phyloP scores from a whole-genome alignment of 768 basidiomycete species.

The Postia placenta region DNA sequence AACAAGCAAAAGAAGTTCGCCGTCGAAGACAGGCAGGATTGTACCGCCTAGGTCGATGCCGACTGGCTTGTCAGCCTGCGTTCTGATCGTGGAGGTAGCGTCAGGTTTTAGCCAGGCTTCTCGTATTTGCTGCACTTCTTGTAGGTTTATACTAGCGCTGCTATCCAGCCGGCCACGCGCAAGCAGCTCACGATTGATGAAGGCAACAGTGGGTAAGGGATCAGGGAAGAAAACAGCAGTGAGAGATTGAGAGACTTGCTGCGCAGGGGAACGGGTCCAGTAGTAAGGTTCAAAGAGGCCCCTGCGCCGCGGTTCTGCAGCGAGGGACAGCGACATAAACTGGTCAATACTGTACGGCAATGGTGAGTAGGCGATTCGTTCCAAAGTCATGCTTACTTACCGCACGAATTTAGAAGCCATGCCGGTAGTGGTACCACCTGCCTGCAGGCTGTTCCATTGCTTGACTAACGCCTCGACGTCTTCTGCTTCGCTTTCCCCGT shows the following conservation, averaged over 20 bases:
- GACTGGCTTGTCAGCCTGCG: conserved; percentile 10
- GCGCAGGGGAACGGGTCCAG: conserved; percentile 46
- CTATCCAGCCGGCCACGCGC: conserved; percentile 68
- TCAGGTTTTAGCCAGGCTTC: conserved; percentile 42
- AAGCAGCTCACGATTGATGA: conserved; percentile 63
- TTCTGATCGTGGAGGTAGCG: conserved; percentile 3
- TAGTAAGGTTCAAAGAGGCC: conserved; percentile 74
- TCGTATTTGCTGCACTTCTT: conserved; percentile 57
- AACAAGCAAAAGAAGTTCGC: conserved; percentile 68
- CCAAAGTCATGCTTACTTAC: conserved; percentile 32
- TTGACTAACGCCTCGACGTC: conserved; percentile 45
- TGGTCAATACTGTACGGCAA: conserved; percentile 51
- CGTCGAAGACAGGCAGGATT: conserved; percentile 66
- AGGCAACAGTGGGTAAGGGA: conserved; percentile 56
- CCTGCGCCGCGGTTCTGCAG: conserved; percentile 68
- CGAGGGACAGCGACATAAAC: conserved; percentile 72
- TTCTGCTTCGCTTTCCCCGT: conserved; percentile 15
- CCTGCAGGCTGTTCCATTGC: conserved; percentile 49
- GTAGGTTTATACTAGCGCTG: conserved; percentile 39
- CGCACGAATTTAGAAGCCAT: conserved; percentile 55
- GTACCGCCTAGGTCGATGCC: conserved; percentile 51
- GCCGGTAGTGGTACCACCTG: conserved; percentile 32
- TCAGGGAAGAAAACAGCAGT: conserved; percentile 74
- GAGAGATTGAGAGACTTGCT: conserved; percentile 39
- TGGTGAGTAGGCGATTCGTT: neutral